A percentile compares a stretch with the other conserved stretches of the same genome.
phyloP scores from a whole-genome alignment of 352 stramenopile genomes.

The Phytophthora niederhauseri region DNA sequence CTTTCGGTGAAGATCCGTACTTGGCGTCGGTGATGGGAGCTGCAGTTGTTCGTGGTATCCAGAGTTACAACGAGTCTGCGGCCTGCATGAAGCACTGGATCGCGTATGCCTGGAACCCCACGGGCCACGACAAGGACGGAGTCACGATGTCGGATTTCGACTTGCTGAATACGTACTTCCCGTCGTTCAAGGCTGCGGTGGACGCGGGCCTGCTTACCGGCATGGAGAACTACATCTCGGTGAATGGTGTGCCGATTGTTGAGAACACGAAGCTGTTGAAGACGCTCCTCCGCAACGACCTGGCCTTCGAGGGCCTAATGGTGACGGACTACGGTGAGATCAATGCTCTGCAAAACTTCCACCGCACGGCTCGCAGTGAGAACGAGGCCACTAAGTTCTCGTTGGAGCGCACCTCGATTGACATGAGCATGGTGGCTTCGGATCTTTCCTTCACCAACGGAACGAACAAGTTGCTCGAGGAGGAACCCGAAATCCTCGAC shows the following conservation, averaged over 20 bases:
- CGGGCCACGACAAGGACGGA: conserved; percentile 71
- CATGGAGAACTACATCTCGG: conserved; percentile 93
- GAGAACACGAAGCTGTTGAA: conserved; percentile 66
- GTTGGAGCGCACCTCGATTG: conserved; percentile 67
- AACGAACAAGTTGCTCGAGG: conserved; percentile 38
- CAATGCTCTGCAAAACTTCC: conserved; percentile 23
- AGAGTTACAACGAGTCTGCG: conserved; percentile 31
- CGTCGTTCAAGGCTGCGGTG: conserved; percentile 68
- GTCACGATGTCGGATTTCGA: conserved; percentile 62
- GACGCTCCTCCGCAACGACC: conserved; percentile 64
- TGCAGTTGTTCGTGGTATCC: conserved; percentile 73
- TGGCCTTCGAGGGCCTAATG: conserved; percentile 78
- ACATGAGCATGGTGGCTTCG: conserved; percentile 86
- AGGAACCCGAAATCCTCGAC: conserved; percentile 24
- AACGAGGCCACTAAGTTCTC: conserved; percentile 53
- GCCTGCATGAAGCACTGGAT: conserved; percentile 76
- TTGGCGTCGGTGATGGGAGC: conserved; percentile 65
- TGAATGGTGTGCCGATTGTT: conserved; percentile 86
- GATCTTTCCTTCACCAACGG: conserved; percentile 44
- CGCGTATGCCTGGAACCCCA: conserved; percentile 66
- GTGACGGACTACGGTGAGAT: conserved; percentile 92
- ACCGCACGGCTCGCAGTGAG: conserved; percentile 35
- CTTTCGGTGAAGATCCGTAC: conserved; percentile 89
- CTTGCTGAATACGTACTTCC: conserved; percentile 72
- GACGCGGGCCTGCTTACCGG: conserved; percentile 69